Base-by-base conservation (phyloP, 805 yeast species). In the Wickerhamomyces pijperi region DNA sequence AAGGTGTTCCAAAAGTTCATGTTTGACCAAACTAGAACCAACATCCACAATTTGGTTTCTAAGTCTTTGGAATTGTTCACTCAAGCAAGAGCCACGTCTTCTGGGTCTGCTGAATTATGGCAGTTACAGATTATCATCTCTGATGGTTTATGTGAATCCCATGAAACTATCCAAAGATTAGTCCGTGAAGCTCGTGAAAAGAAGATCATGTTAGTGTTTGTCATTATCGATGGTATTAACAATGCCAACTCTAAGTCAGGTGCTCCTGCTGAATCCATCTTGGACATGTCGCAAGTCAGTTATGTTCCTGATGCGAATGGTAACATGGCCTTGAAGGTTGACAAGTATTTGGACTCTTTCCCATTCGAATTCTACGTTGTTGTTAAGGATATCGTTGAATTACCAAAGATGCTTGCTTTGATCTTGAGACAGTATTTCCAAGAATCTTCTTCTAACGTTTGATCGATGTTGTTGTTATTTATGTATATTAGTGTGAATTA, bases 141-240 rank as follows among this genome's bases (percentile, higher is more conserved):
- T 2, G 99, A 92, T 64, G 99, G 99, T 61, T 85, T 92, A 36
- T 87, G 97, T 56, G 99, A 92, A 59, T 94, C 88, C 58, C 98
- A 92, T 58, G 87, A 72, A 23, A 76, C 82, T 0, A 67, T 92
- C 37, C 78, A 82, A 47, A 70, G 90, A 46, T 68, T 92, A 49
- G 97, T 90, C 4, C 78, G 98, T 51, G 75, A 75, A 47, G 97
- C 97, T 2, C 72, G 95, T 49, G 97, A 92, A 50, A 84, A 85
- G 49, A 81, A 79, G 53, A 81, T 92, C 44, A 87, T 94, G 96
- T 67, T 92, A 43, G 97, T 92, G 32, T 92, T 92, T 64, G 95
- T 92, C 19, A 74, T 92, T 25, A 78, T 94, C 38, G 97, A 92
- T 59, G 95, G 97, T 16, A 77, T 90, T 46, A 76, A 76, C 43